phyloP scores from a whole-genome alignment of 495 filamentous ascomycete species.

The Hypoxylon crocopeplum region DNA sequence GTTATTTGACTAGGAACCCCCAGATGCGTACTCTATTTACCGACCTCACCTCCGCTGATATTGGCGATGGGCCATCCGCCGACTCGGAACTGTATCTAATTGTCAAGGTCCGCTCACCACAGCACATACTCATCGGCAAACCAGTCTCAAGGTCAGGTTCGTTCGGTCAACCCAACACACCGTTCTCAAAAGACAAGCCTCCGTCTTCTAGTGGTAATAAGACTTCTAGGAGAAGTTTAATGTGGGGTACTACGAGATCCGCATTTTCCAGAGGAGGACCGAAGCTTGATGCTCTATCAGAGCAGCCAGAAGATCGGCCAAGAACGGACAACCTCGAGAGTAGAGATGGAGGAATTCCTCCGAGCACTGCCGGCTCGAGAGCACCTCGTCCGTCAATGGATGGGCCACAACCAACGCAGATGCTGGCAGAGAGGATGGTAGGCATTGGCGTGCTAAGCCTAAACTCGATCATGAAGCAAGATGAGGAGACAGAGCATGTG shows the following conservation, averaged over 20 bases:
- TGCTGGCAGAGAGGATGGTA: slow-evolving; percentile 65
- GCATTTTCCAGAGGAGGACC: slow-evolving; percentile 54
- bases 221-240: slow-evolving; percentile 77
- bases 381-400: slow-evolving; percentile 54
- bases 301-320: slow-evolving; percentile 52
- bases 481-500: slow-evolving; percentile 76
- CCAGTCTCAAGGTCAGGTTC: slow-evolving; percentile 55
- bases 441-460: slow-evolving; percentile 85
- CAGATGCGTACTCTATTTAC: slow-evolving; percentile 87
- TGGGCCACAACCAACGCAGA: slow-evolving; percentile 45
- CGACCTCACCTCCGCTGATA: slow-evolving; percentile 80
- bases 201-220: slow-evolving; percentile 55
- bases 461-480: slow-evolving; percentile 76
- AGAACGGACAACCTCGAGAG: slow-evolving; percentile 43
- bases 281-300: slow-evolving; percentile 57
- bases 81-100: slow-evolving; percentile 79
- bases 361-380: slow-evolving; percentile 63
- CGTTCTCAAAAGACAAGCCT: slow-evolving; percentile 53
- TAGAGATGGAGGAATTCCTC: slow-evolving; percentile 54
- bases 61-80: slow-evolving; percentile 74
- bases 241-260: slow-evolving; percentile 70
- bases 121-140: slow-evolving; percentile 57
- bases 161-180: slow-evolving; percentile 41
- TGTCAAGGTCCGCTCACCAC: slow-evolving; percentile 75
- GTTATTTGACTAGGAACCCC: slow-evolving; percentile 61